A percentile compares a stretch with the other conserved stretches of the same genome.
phyloP scores from a whole-genome alignment of 2,329 filamentous ascomycete genomes.

The Rhytidhysteron rufulum region DNA sequence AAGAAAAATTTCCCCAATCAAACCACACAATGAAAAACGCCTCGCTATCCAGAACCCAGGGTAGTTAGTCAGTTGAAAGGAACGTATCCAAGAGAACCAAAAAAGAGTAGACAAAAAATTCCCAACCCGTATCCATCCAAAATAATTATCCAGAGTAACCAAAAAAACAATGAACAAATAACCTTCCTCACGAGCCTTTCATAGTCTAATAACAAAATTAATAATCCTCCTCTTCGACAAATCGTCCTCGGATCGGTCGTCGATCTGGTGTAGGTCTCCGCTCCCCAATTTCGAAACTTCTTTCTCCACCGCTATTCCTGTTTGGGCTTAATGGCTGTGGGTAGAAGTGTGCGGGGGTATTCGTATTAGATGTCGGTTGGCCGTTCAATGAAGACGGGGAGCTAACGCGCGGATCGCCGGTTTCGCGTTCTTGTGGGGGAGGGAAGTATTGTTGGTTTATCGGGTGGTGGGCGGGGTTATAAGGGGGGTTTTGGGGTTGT shows the following conservation, averaged over 20 bases:
- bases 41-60: too few relatives aligned
- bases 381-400: too few relatives aligned
- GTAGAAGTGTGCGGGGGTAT: conserved; percentile 34
- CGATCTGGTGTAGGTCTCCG: conserved; percentile 10
- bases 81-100: too few relatives aligned
- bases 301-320: conserved; percentile 1
- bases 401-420: conserved; percentile 1
- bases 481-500: conserved; percentile 15
- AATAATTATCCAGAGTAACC: too few relatives aligned
- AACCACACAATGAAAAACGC: too few relatives aligned
- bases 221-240: conserved; percentile 12
- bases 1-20: too few relatives aligned
- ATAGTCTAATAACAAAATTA: too few relatives aligned
- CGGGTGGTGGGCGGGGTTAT: conserved; percentile 18
- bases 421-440: conserved; percentile 13
- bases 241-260: conserved; percentile 15
- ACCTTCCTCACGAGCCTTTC: too few relatives aligned
- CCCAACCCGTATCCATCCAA: too few relatives aligned
- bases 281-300: neutral
- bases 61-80: too few relatives aligned
- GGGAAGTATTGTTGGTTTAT: conserved; percentile 11
- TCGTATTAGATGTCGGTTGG: conserved; percentile 10
- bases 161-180: too few relatives aligned
- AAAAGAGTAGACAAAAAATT: too few relatives aligned
- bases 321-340: conserved; percentile 18